Base-by-base conservation (phyloP, 768 basidiomycete genomes). In the Lactifluus volemus region DNA sequence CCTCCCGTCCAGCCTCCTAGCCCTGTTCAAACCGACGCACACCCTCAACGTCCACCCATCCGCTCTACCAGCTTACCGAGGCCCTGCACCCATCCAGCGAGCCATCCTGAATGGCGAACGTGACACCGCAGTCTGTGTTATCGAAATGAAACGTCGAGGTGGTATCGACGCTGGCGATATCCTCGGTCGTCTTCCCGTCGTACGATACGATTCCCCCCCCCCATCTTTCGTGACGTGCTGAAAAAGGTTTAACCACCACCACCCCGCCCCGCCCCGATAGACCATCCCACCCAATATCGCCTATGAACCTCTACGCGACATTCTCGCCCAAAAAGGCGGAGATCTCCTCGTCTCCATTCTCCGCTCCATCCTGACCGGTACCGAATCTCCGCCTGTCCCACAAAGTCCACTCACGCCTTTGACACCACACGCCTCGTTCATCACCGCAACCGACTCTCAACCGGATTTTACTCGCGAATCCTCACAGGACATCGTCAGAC, bases 1-100 rank as follows among this genome's bases (percentile, higher is more conserved):
- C 65, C 79, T 98, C 12, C 81, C 90, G 0, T 69, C 75, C 5
- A 68, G 76, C 2, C 75, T 89, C 55, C 81, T 97, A 15, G 69
- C 75, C 14, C 75, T 79, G 44, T 96, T 96, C 68, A 78, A 74
- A 0, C 75, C 76, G 0, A 67, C 71, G 0, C 80, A 82, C 49
- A 76, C 87, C 25, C 75, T 98, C 41, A 97, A 98, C 68, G 83
- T 98, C 6, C 94, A 98, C 67, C 92, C 93, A 0, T 95, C 93
- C 39, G 74, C 92, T 0, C 79, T 98, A 38, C 94, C 94, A 0
- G 76, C 79, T 30, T 94, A 90, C 70, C 84, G 94, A n/a, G 94
- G 94, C 0, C 84, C 94, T 9, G 90, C 92, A 3, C 94, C 94
- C 0, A 89, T 98, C 42, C 94, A 97, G 68, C 88, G 85, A 67